Conservation (phyloP, 2,329 filamentous ascomycete genomes). For the Ceratocystis destructans region DNA sequence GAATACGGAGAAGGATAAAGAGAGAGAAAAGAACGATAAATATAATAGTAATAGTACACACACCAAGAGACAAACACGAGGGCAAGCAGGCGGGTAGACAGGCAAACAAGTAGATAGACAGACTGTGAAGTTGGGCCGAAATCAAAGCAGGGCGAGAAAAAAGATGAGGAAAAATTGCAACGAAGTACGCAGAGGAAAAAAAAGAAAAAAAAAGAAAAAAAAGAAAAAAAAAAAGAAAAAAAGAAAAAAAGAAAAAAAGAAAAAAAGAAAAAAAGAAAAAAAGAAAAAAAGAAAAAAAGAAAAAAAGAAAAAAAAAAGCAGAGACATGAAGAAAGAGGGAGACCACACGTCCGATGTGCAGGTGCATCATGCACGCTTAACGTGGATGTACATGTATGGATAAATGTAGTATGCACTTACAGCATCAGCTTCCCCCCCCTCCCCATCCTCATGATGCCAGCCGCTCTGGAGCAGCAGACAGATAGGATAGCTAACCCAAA, state of each 20-base stretch:
- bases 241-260: neutral
- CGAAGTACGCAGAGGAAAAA: neutral
- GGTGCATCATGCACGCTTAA: neutral
- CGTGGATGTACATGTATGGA: neutral
- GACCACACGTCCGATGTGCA: neutral
- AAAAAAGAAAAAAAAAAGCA: neutral
- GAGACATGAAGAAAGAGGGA: neutral
- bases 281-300: neutral
- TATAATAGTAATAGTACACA: neutral
- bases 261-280: neutral
- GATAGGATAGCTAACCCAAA: neutral
- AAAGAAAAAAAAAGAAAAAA: neutral
- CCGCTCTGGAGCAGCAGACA: neutral
- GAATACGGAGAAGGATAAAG: neutral
- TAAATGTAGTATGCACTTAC: neutral
- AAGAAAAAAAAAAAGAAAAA: no score
- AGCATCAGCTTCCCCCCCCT: neutral
- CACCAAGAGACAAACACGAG: neutral
- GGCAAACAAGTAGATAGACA: no score
- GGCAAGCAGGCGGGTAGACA: no score
- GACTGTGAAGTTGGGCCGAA: no score
- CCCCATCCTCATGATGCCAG: neutral
- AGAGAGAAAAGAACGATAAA: neutral
- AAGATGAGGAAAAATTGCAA: no score
- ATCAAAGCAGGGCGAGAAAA: no score